Base-by-base conservation (phyloP, 2,329 filamentous ascomycete species). In the Aspergillus costaricaensis region DNA sequence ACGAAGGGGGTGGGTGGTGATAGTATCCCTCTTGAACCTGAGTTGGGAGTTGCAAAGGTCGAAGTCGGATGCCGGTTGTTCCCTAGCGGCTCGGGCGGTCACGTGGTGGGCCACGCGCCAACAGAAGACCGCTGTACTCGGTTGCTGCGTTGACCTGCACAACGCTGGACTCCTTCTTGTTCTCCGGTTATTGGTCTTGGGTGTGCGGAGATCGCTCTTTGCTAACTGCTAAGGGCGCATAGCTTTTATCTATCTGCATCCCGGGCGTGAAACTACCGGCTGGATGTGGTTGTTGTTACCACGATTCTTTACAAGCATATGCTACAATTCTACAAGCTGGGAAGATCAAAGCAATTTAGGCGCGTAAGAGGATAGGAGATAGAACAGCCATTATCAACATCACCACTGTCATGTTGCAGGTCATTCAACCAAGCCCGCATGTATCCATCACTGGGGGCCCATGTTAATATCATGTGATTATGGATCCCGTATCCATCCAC, bases 41-140 rank as follows among this genome's bases (percentile, higher is more conserved):
- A 61, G 68, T 73, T 72, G 62, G 54, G 68, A 71, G 70, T 64
- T 74, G 72, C 72, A 74, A 75, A 75, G 72, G 72, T 74, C 72
- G 71, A 75, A 72, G 68, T 68, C 68, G 73, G 70, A 68, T 67
- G 71, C 73, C 73, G 73, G 73, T 74, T 74, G 72, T 74, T 75
- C 72, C 73, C 73, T 74, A 75, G 72, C 69, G 71, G 59, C 65
- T 64, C 63, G 55, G 41, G 30, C 48, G 50, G 59, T 74, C 72
- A 75, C 72, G 72, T 75, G 72, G 44, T 49, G 25, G 17, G 15
- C 36, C 38, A 30, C 44, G 38, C 38, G 41, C 32, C 58, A 53
- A 38, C 19, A 36, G 32, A 36, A 36, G 32, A 15, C 32, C 32
- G 32, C 32, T 12, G 32, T 14, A 48, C n/a, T 7, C 19, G 19